phyloP scores from a whole-genome alignment of 352 stramenopile genomes.

The Poterioochromonas sp. region DNA sequence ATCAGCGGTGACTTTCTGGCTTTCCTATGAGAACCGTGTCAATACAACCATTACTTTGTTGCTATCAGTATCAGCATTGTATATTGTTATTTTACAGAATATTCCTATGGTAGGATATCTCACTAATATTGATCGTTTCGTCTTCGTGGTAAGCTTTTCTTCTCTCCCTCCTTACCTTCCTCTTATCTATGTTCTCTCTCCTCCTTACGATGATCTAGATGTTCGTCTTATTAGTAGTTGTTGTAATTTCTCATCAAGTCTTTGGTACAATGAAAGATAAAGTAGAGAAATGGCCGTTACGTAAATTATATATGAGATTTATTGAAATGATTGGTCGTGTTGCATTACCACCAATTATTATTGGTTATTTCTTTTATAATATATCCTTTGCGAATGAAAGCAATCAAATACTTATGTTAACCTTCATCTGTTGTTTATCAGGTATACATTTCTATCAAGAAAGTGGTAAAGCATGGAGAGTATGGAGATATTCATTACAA shows the following conservation, averaged over 20 bases:
- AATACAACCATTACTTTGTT: constrained; percentile 5
- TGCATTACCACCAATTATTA: not conserved
- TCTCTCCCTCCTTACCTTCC: no score
- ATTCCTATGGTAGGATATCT: constrained; percentile 13
- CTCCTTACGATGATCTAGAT: no score
- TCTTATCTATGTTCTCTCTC: no score
- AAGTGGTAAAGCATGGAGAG: no score
- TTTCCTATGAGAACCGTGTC: not conserved
- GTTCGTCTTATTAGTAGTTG: not conserved
- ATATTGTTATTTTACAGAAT: constrained; percentile 1
- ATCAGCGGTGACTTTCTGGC: not conserved
- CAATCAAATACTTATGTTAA: no score
- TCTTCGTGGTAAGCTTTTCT: no score
- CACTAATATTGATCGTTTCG: not conserved
- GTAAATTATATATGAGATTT: not conserved
- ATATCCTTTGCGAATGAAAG: no score
- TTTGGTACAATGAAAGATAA: not conserved
- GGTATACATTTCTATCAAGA: no score
- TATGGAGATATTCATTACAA: not conserved
- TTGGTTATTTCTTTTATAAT: not conserved
- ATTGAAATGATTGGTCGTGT: not conserved
- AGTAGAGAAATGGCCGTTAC: not conserved
- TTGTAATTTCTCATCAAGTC: not conserved
- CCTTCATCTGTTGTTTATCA: no score
- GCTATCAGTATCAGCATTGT: not conserved